A percentile compares a stretch with the other conserved stretches of the same genome.
Conservation (phyloP, 305 asterid genomes). For the Fraxinus baroniana region DNA sequence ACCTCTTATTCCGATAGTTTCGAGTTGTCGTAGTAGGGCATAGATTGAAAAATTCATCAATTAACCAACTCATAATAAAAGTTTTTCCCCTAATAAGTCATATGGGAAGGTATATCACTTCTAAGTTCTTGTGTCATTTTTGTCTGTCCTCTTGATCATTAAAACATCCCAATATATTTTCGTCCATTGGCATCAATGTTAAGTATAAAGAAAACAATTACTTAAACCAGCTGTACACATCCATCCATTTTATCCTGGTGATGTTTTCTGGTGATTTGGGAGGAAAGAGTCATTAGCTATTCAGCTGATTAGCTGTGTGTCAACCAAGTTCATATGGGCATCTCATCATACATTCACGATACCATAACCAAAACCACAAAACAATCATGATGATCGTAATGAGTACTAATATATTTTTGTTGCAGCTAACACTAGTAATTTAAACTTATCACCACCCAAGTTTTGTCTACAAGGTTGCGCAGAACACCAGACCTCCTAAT, state of each 20-base stretch:
- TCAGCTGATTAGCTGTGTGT: background rate
- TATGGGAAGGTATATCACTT: background rate
- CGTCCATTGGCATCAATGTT: background rate
- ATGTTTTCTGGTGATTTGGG: background rate
- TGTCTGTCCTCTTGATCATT: background rate
- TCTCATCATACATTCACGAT: background rate
- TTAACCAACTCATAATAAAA: background rate
- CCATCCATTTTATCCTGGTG: background rate
- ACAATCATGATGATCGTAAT: background rate
- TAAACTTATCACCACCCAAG: background rate
- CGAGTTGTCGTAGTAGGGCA: background rate
- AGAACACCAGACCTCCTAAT: background rate
- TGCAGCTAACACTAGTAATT: background rate
- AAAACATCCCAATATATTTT: background rate
- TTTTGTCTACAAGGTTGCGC: slow-evolving; percentile 15
- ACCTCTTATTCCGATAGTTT: background rate
- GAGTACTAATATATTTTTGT: background rate
- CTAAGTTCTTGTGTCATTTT: background rate
- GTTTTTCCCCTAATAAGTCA: background rate
- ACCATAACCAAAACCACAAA: background rate
- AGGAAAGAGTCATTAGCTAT: background rate
- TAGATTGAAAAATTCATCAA: background rate
- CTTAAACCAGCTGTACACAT: background rate
- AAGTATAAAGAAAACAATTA: background rate
- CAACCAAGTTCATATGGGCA: background rate